Evolutionary conservation across 139 green algal genomes (phyloP), one percentile per base, ranked within the genome.

Genomic region (Chlamydomonas incerta): DNA sequence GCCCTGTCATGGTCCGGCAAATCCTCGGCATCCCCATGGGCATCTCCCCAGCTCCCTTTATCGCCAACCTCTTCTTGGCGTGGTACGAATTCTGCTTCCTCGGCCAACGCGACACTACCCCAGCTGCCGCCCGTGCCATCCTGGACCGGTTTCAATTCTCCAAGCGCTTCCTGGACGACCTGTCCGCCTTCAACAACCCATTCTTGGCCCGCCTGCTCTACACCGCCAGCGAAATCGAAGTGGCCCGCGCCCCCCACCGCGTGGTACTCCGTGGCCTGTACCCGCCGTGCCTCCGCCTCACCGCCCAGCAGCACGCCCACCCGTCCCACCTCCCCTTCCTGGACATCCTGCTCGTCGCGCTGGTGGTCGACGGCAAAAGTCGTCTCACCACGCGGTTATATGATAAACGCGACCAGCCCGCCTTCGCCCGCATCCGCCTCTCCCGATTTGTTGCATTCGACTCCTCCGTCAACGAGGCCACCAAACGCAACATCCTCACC

Each of bases 51-150:
- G 73, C 73, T 3, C 73, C 73, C 8, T 67, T 35, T 52, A 80
- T 80, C 33, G 73, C 73, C 23, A 67, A 80, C 31, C 31, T 80
- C 4, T 80, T 80, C 73, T 31, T 80, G 13, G 73, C n/a, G 1
- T 67, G 69, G 69, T 58, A 50, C 23, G 67, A 72, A 29, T 72
- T 47, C 69, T 3, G 34, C 0, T 67, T 67, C 50, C 52, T 67
- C 18, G 3, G 10, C 9, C 73, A 67, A n/a, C 28, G 6, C n/a
- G 18, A 70, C 10, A 28, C 41, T 8, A 50, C 41, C n/a, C 24
- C 63, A 8, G n/a, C 63, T 14, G 17, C 63, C 63, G 63, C n/a
- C 29, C 63, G 6, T 50, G n/a, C 29, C n/a, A 29, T 37, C 29
- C 63, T 70, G 4, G 29, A 14, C n/a, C 20, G 26, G 29, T 37